Evolutionary conservation across 352 stramenopile species (phyloP), one percentile per base, ranked within the genome.

Genomic region (Pythium sp.): DNA sequence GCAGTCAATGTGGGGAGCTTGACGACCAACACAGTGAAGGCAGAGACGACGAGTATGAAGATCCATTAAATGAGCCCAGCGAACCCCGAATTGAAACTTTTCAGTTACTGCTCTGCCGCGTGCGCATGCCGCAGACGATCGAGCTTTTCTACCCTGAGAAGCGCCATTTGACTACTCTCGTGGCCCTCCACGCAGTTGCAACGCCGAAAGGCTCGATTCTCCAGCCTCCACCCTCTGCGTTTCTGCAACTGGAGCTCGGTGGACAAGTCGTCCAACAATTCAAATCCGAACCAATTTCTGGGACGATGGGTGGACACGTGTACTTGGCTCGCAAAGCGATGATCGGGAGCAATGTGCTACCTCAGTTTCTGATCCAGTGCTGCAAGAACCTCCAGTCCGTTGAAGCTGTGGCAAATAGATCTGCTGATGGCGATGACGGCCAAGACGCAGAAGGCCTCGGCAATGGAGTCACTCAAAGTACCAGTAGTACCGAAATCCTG

Each of bases 41-140:
- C 4, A 18, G 14, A 36, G 47, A 63, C 22, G 34, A 15, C 28
- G 32, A 68, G 5, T 4, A 8, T 41, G 54, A 47, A 51, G 24
- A 57, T 47, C 60, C 46, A 30, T 8, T 5, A 4, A 7, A 22
- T 24, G 15, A 56, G 3, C 53, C 12, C 1, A 38, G 47, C 7
- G 15, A 11, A 5, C 51, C 67, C 3, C 28, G 66, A 22, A 72
- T 83, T 15, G 66, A 74, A 32, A 78, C 32, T 11, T 80, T 81
- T 58, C 81, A 76, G 32, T 26, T 83, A 22, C 9, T 85, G 36
- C 60, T 85, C 41, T 85, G 78, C 38, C 78, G 74, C 58, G 78
- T 83, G 14, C 68, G 68, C 38, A 78, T 81, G 65, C n/a, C 65
- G 12, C 68, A 81, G 18, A 71, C 59, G 12, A 74, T 83, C 20